Base-by-base conservation (phyloP, 2,329 filamentous ascomycete species). In the Colletotrichum truncatum region DNA sequence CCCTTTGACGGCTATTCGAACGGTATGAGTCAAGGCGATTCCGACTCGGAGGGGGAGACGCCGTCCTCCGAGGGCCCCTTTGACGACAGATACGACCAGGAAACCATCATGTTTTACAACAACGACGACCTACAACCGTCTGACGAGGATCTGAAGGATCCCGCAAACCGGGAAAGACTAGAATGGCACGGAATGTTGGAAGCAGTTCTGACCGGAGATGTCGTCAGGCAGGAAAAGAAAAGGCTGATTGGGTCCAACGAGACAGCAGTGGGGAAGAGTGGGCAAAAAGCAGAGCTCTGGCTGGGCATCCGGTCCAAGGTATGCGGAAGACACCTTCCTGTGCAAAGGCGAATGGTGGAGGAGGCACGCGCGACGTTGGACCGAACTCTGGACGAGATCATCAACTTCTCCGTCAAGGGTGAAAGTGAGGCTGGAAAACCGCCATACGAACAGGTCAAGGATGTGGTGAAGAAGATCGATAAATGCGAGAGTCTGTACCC, bases 111-210 rank as follows among this genome's bases (percentile, higher is more conserved):
- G 75, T 97, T 97, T 73, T 94, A 97, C 74, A 92, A 93, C 63
- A 94, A 95, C 73, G 93, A 98, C 72, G 91, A 96, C 70, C 87
- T 93, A 69, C 92, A 96, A 72, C 94, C 94, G 1, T 96, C 93
- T 4, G 85, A 93, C 23, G 96, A 98, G 73, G 96, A 99, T 76
- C 79, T 98, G 55, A 91, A 92, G 77, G 92, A 98, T 71, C 92
- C 94, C 1, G 89, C 90, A 68, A 98, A 94, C 74, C 87, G 94
- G 67, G 96, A 98, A 78, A 86, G 95, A 45, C 83, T 99, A 23
- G 96, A 99, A 79, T 99, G 96, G 96, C 94, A 99, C 79, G 93
- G 93, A 3, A 99, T 99, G 96, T 82, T 99, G 61, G 93, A 95
- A 65, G 97, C 95, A 12, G 96, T 99, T 4, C 82, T 99, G 70